Conservation (phyloP, 768 basidiomycete genomes). For the Pholiota microspora region DNA sequence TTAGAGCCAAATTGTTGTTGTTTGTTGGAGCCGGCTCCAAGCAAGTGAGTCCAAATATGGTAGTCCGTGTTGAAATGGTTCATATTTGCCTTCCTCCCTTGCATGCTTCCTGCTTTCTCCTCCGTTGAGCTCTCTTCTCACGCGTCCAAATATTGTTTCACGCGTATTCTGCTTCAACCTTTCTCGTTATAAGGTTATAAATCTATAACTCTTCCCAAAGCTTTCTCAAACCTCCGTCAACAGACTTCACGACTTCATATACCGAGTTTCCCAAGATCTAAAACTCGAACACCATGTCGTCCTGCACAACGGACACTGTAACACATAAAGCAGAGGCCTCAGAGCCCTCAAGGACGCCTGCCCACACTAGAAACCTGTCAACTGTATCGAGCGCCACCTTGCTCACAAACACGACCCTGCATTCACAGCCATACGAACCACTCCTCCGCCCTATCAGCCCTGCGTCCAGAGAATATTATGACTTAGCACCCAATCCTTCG, state of each 20-base stretch:
- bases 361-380: conserved; percentile 42
- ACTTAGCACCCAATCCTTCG: conserved; percentile 36
- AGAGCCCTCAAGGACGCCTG: conserved; percentile 30
- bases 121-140: not conserved
- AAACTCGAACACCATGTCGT: conserved; percentile 41
- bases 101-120: not conserved
- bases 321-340: conserved; percentile 40
- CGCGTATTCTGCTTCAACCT: conserved; percentile 14
- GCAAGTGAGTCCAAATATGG: conserved; percentile 12
- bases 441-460: conserved; percentile 35
- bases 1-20: conserved; percentile 10
- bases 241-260: conserved; percentile 12
- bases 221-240: conserved; percentile 1
- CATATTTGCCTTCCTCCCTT: conserved; percentile 12
- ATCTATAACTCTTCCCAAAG: not conserved
- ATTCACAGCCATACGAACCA: conserved; percentile 44
- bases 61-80: conserved; percentile 4
- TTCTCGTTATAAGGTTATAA: not conserved
- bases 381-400: conserved; percentile 37
- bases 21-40: conserved; percentile 13
- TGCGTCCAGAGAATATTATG: conserved; percentile 32
- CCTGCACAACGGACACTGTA: conserved; percentile 52
- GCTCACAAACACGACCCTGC: conserved; percentile 35
- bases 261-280: conserved; percentile 7
- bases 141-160: conserved; percentile 15